Conservation (phyloP, 345 rosid genomes). For the Melaleuca quinquenervia region DNA sequence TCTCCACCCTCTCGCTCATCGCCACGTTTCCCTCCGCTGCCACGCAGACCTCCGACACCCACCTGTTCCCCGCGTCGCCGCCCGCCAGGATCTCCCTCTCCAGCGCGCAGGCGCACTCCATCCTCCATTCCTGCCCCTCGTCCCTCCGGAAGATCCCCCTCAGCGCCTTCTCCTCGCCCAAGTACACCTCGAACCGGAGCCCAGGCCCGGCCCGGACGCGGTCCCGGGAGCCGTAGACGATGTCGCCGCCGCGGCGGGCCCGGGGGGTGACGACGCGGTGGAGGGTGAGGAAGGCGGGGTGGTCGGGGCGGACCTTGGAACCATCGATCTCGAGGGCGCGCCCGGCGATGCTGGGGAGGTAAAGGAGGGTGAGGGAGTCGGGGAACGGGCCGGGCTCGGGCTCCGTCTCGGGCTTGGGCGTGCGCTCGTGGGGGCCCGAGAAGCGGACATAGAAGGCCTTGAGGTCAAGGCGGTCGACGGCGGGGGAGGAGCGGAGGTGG, state of each 20-base stretch:
- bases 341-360: constrained; percentile 51
- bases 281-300: constrained; percentile 51
- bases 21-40: constrained; percentile 49
- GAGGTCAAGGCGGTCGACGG: constrained; percentile 21
- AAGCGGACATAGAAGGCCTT: constrained; percentile 55
- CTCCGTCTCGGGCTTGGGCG: constrained; percentile 1
- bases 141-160: constrained; percentile 48
- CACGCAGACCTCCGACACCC: constrained; percentile 41
- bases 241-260: constrained; percentile 18
- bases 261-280: constrained; percentile 32
- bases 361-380: constrained; percentile 57
- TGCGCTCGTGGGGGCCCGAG: constrained; percentile 8
- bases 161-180: constrained; percentile 46
- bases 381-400: constrained; percentile 11
- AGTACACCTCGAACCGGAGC: constrained; percentile 61
- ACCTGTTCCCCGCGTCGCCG: constrained; percentile 4
- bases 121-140: constrained; percentile 35
- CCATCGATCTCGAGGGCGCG: constrained; percentile 46
- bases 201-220: constrained; percentile 44
- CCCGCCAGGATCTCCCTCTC: constrained; percentile 8
- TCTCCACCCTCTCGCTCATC: constrained; percentile 30
- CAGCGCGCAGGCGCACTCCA: constrained; percentile 48
- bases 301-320: constrained; percentile 43
- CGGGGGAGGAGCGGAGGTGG: constrained; percentile 1
- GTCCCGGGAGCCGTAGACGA: constrained; percentile 50